Evolutionary conservation across 2,329 filamentous ascomycete genomes (phyloP).

Genomic region (Blastomyces silverae): DNA sequence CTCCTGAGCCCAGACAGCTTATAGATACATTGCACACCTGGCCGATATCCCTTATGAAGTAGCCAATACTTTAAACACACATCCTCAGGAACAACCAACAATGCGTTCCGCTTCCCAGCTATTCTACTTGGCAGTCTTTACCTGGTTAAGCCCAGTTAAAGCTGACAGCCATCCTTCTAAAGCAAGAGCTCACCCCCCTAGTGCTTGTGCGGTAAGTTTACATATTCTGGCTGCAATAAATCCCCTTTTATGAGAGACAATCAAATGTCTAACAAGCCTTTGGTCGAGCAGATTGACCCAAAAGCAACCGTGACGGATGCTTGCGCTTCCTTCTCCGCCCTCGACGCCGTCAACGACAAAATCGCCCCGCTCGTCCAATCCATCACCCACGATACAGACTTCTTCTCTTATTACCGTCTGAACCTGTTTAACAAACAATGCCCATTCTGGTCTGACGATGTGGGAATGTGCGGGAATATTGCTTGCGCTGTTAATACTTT

Average conservation of each 20-base stretch:
- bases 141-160: slow-evolving; percentile 48
- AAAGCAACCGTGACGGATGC: slow-evolving; percentile 86
- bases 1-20: neutral
- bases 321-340: slow-evolving; percentile 84
- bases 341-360: slow-evolving; percentile 73
- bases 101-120: slow-evolving; percentile 51
- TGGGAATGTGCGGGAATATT: slow-evolving; percentile 93
- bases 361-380: slow-evolving; percentile 71
- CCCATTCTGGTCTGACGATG: slow-evolving; percentile 91
- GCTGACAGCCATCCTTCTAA: slow-evolving; percentile 40
- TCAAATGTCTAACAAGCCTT: neutral
- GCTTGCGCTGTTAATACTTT: slow-evolving; percentile 93
- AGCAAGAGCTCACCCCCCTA: slow-evolving; percentile 28
- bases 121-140: slow-evolving; percentile 58
- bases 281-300: slow-evolving; percentile 64
- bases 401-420: slow-evolving; percentile 94
- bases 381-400: slow-evolving; percentile 82
- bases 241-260: neutral
- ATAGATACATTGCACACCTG: neutral
- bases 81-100: neutral
- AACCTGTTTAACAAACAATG: slow-evolving; percentile 93
- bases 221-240: neutral
- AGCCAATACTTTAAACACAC: neutral
- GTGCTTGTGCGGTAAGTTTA: slow-evolving; percentile 52
- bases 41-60: slow-evolving; percentile 3